Percentiles rank a stretch among this genome's conserved stretches.
Conservation (phyloP, 345 rosid species). For the Passiflora organensis region DNA sequence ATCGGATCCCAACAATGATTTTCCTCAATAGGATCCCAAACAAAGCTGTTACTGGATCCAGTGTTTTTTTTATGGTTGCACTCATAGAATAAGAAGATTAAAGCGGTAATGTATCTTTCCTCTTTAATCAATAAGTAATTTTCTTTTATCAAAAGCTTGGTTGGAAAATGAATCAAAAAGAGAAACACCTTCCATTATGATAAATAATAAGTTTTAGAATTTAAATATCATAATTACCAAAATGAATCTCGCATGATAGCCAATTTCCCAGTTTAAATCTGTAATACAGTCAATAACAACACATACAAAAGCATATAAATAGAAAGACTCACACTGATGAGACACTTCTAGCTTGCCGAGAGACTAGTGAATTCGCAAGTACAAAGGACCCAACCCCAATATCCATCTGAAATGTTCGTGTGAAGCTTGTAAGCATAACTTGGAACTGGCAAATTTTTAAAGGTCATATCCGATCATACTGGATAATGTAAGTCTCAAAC, state of each 20-base stretch:
- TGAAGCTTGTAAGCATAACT: too few species aligned
- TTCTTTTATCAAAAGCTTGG: too few species aligned
- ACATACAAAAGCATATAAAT: constrained; percentile 6
- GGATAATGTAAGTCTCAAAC: too few species aligned
- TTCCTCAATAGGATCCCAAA: too few species aligned
- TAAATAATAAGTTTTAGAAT: not conserved
- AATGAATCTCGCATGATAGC: too few species aligned
- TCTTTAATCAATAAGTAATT: not conserved
- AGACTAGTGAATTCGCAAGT: constrained; percentile 65
- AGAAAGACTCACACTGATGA: constrained; percentile 45
- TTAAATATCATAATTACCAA: too few species aligned
- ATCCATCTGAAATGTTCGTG: constrained; percentile 61
- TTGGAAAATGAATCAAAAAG: not conserved
- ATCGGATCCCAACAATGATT: too few species aligned
- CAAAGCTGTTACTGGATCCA: too few species aligned
- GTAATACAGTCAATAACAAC: not conserved
- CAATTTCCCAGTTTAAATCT: not conserved
- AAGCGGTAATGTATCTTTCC: not conserved
- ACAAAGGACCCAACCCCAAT: constrained; percentile 96
- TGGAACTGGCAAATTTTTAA: too few species aligned
- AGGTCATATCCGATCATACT: too few species aligned
- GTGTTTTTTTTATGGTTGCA: too few species aligned
- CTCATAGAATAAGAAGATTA: too few species aligned
- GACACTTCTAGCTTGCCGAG: constrained; percentile 69
- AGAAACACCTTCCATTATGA: not conserved